phyloP scores from a whole-genome alignment of 441 rosid genomes.

The Bocquillonia castaneifolia region DNA sequence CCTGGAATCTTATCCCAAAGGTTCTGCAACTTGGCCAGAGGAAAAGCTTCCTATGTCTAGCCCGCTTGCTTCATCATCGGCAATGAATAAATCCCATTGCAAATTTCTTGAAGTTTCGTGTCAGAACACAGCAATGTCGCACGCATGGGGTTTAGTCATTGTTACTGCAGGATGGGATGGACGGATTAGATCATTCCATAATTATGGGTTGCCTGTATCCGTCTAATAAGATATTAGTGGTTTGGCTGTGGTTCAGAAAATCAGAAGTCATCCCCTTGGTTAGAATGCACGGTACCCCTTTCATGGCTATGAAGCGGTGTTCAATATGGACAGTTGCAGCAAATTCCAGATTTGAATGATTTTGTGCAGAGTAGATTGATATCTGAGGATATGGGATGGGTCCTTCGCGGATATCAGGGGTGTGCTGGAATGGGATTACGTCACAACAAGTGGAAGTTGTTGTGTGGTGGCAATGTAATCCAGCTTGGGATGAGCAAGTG shows the following conservation, averaged over 20 bases:
- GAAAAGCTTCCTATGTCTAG: conserved; percentile 68
- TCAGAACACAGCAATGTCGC: conserved; percentile 54
- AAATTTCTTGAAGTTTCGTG: conserved; percentile 62
- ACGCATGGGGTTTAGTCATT: conserved; percentile 85
- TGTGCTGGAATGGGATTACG: conserved; percentile 10
- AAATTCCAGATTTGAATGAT: conserved; percentile 12
- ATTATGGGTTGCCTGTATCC: conserved; percentile 78
- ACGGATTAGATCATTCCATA: conserved; percentile 77
- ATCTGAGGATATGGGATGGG: conserved; percentile 19
- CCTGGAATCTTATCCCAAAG: conserved; percentile 70
- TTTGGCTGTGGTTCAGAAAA: conserved; percentile 19
- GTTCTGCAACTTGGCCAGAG: conserved; percentile 95
- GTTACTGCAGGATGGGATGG: conserved; percentile 97
- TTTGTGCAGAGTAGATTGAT: conserved; percentile 13
- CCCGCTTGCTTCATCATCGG: conserved; percentile 32
- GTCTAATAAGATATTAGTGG: conserved; percentile 37
- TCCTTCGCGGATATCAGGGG: conserved; percentile 22
- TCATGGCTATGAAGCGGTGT: no score
- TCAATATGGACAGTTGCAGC: conserved; percentile 17
- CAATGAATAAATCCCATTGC: conserved; percentile 55
- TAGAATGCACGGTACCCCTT: conserved; percentile 20
- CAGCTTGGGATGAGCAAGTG: conserved; percentile 31
- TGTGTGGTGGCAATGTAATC: conserved; percentile 25
- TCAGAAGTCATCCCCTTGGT: conserved; percentile 8
- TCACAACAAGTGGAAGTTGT: conserved; percentile 19